Evolutionary conservation across 1,284 basidiomycete genomes (phyloP), one percentile per base, ranked within the genome.

Genomic region (Ustanciosporium gigantosporum): DNA sequence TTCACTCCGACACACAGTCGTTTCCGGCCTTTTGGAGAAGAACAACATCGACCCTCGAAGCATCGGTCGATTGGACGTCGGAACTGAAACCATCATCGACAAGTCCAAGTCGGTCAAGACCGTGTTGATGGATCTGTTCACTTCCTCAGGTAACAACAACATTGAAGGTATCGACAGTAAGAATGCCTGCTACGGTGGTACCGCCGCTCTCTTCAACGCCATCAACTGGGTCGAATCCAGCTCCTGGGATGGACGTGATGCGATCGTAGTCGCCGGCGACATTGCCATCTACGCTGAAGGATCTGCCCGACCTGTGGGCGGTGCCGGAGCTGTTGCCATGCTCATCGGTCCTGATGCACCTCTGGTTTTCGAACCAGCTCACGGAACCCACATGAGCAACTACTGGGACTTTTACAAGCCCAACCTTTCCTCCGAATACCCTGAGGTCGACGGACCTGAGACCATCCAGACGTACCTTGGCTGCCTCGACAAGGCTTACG

Each of bases 81-180:
- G 94, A 52, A 98, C 95, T 24, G 95, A 98, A 81, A 97, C 95
- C 43, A 90, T 98, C 81, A 96, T 99, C 73, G 94, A 99, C 86
- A 98, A 98, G 83, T 94, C 92, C 59, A 99, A 99, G 82, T 91
- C 94, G 22, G 92, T 93, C 81, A 99, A 99, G 82, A 97, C 95
- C 4, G 87, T 91, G 50, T 85, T 99, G 61, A 98, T 99, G 94
- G 90, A 96, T 81, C 87, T 98, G 70, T 99, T 99, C 77, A 86
- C 87, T 36, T 84, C 84, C 47, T 85, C 87, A 27, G 94, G 91
- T 64, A 98, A 99, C 86, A 86, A 86, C 73, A 94, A 99, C 79
- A 92, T 98, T 61, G 94, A 99, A 81, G 94, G 94, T 70, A 89
- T 99, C 78, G 94, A 99, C 83, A 92, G 90, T 52, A 98, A 98